A percentile compares a stretch with the other conserved stretches of the same genome.
These are phyloP conservation scores for Pholiota adiposa DNA, from an alignment of 1,284 basidiomycete genomes.

Conservation along the genomic window DNA sequence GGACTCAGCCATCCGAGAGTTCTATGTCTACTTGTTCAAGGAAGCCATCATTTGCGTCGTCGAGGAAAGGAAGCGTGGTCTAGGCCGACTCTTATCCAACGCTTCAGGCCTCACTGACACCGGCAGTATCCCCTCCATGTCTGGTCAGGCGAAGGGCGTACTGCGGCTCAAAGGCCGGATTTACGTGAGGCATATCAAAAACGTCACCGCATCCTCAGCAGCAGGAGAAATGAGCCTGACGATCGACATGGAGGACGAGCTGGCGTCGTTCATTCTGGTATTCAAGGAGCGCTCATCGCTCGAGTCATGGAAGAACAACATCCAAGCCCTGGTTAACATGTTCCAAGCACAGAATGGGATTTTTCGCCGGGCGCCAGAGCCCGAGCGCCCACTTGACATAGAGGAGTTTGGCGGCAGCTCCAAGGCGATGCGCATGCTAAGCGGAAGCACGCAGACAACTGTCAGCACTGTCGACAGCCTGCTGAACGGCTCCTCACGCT, in stretches of 20 bases:
- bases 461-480: constrained; percentile 73
- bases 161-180: constrained; percentile 94
- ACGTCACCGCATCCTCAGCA: constrained; percentile 79
- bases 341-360: constrained; percentile 57
- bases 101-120: constrained; percentile 54
- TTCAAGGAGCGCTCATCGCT: constrained; percentile 91
- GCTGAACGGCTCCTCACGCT: constrained; percentile 66
- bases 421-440: constrained; percentile 78
- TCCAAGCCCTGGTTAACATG: constrained; percentile 73
- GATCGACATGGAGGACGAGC: constrained; percentile 94
- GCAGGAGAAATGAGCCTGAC: constrained; percentile 86
- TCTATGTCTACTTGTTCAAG: constrained; percentile 95
- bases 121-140: constrained; percentile 44
- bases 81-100: constrained; percentile 71
- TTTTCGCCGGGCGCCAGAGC: constrained; percentile 36
- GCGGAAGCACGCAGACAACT: constrained; percentile 72
- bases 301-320: constrained; percentile 85
- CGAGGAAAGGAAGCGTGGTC: constrained; percentile 87
- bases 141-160: constrained; percentile 68
- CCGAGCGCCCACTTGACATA: constrained; percentile 53
- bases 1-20: constrained; percentile 85
- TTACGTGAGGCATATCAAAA: constrained; percentile 91
- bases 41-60: constrained; percentile 96
- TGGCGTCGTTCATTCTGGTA: constrained; percentile 93
- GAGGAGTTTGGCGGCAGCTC: constrained; percentile 78